Evolutionary conservation across 1,284 basidiomycete species (phyloP).

Genomic region (Ustilago esculenta): DNA sequence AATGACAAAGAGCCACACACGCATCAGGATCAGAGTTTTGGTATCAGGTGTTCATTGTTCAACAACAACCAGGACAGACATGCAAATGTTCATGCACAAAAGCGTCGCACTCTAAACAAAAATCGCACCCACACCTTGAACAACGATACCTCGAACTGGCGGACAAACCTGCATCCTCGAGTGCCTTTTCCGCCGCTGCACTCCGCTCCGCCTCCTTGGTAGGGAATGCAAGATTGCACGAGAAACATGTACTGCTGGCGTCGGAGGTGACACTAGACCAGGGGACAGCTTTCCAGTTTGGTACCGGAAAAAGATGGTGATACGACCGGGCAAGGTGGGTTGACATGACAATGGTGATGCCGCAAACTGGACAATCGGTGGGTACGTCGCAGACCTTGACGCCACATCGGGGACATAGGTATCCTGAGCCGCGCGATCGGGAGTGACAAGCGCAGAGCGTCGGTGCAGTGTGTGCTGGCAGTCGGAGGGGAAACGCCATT

Average conservation of each 20-base stretch:
- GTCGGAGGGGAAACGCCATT: slow-evolving; percentile 84
- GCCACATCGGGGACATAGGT: slow-evolving; percentile 90
- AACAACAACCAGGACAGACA: slow-evolving; percentile 63
- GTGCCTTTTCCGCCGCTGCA: slow-evolving; percentile 17
- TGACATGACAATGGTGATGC: slow-evolving; percentile 95
- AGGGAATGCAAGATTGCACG: slow-evolving; percentile 52
- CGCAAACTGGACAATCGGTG: slow-evolving; percentile 96
- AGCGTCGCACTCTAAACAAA: slow-evolving; percentile 65
- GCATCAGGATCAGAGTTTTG: too few relatives aligned
- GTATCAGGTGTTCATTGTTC: background rate
- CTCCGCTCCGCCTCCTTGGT: slow-evolving; percentile 2
- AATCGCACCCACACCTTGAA: slow-evolving; percentile 50
- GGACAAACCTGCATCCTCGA: slow-evolving; percentile 44
- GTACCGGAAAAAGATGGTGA: slow-evolving; percentile 90
- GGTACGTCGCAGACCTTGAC: slow-evolving; percentile 96
- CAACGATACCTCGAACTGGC: slow-evolving; percentile 61
- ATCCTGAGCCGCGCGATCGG: slow-evolving; percentile 77
- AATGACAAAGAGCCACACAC: too few relatives aligned
- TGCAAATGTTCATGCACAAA: slow-evolving; percentile 64
- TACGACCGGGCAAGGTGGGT: slow-evolving; percentile 96
- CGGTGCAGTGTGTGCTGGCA: slow-evolving; percentile 53
- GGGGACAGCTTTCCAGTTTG: slow-evolving; percentile 76
- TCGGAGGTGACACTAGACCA: slow-evolving; percentile 28
- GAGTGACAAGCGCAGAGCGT: slow-evolving; percentile 86
- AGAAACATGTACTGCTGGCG: slow-evolving; percentile 30